These are phyloP conservation scores for Cystofilobasidium ferigula DNA, from an alignment of 768 basidiomycete genomes.

Conservation along the genomic window DNA sequence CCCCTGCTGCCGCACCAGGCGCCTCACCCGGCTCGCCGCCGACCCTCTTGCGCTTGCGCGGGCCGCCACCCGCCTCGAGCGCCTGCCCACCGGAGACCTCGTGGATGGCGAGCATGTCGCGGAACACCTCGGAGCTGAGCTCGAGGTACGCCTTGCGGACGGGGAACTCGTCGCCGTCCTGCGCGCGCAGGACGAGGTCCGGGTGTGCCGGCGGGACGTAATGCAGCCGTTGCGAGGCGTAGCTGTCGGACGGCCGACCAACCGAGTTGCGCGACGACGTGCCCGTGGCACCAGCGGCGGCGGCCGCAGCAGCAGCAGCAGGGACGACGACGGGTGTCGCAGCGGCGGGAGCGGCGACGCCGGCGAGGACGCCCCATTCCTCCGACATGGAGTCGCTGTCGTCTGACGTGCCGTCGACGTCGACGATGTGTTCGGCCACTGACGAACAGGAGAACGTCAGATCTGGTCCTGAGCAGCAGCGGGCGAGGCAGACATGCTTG, in stretches of 20 bases:
- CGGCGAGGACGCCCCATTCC: background rate
- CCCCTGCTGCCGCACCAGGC: background rate
- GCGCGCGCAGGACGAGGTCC: background rate
- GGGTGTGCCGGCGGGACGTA: background rate
- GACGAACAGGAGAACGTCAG: background rate
- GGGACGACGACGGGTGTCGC: too few relatives aligned
- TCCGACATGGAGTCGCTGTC: background rate
- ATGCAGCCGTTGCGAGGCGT: background rate
- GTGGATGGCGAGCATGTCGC: background rate
- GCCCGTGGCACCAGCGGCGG: too few relatives aligned
- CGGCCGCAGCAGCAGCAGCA: too few relatives aligned
- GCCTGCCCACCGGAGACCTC: background rate
- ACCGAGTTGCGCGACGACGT: too few relatives aligned
- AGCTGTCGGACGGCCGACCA: too few relatives aligned
- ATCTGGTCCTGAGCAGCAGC: too few relatives aligned
- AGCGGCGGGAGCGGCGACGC: too few relatives aligned
- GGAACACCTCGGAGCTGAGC: background rate
- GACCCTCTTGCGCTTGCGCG: background rate
- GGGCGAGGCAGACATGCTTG: too few relatives aligned
- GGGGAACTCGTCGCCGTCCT: background rate
- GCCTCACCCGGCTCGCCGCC: background rate
- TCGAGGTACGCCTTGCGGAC: conserved; percentile 5
- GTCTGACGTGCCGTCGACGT: background rate
- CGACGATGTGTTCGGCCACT: background rate
- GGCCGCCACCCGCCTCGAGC: background rate